Evolutionary conservation across 768 basidiomycete genomes (phyloP).

Genomic region (Postia placenta): DNA sequence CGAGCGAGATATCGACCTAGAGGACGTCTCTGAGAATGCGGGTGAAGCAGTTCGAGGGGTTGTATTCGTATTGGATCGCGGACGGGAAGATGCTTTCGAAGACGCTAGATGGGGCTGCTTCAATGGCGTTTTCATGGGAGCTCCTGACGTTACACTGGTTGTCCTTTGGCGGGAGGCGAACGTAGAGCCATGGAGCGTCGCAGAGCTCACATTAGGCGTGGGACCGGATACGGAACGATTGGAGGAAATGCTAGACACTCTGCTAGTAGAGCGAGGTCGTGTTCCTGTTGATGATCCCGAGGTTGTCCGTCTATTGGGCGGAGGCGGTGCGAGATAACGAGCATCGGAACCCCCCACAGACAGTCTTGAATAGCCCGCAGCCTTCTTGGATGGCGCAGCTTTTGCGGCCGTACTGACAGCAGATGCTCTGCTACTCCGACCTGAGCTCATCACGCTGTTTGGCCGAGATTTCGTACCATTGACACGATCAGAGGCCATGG

Average conservation of each 20-base stretch:
- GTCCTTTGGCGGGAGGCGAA: slow-evolving; percentile 85
- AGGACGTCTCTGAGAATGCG: slow-evolving; percentile 53
- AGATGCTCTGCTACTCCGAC: slow-evolving; percentile 52
- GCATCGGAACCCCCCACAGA: slow-evolving; percentile 32
- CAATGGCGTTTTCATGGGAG: slow-evolving; percentile 27
- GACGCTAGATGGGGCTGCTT: slow-evolving; percentile 27
- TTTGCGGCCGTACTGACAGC: slow-evolving; percentile 15
- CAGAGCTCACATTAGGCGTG: slow-evolving; percentile 31
- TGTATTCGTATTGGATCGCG: slow-evolving; percentile 37
- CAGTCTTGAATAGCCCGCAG: slow-evolving; percentile 32
- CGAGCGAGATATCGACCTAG: slow-evolving; percentile 44
- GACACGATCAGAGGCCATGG: slow-evolving; percentile 71
- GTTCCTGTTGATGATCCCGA: slow-evolving; percentile 38
- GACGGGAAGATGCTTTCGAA: slow-evolving; percentile 23
- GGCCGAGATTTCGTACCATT: slow-evolving; percentile 59
- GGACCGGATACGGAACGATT: slow-evolving; percentile 71
- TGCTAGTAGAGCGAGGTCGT: slow-evolving; percentile 51
- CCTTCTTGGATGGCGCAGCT: slow-evolving; percentile 21
- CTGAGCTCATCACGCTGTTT: slow-evolving; percentile 59
- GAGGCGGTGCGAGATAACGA: slow-evolving; percentile 40
- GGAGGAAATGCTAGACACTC: slow-evolving; percentile 47
- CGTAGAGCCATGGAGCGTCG: slow-evolving; percentile 50
- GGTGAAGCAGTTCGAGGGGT: slow-evolving; percentile 48
- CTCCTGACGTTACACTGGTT: slow-evolving; percentile 46
- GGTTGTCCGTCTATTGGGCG: slow-evolving; percentile 40